phyloP scores from a whole-genome alignment of 139 green algal species.

The Tetraselmis chui region DNA sequence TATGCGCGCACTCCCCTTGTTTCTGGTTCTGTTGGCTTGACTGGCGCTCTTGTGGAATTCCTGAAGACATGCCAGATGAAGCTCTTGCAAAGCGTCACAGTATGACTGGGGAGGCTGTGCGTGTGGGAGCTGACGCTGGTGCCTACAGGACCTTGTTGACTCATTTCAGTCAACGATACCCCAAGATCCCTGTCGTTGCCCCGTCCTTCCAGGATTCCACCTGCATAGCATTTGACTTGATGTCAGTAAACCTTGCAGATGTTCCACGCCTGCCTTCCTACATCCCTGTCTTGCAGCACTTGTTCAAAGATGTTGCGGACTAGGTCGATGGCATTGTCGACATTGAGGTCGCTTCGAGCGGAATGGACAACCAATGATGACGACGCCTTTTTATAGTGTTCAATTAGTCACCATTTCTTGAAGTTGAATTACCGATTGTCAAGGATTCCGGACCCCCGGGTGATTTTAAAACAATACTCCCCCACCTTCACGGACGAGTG shows the following conservation, averaged over 20 bases:
- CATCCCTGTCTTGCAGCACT: constrained; percentile 39
- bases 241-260: constrained; percentile 80
- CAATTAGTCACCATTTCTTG: no score
- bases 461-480: no score
- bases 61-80: constrained; percentile 61
- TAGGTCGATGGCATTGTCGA: no score
- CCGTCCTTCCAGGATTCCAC: constrained; percentile 20
- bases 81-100: constrained; percentile 84
- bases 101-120: constrained; percentile 79
- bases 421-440: no score
- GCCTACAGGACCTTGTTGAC: constrained; percentile 91
- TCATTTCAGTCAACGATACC: constrained; percentile 94
- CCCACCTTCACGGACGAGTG: no score
- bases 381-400: no score
- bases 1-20: no score
- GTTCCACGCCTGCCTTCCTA: constrained; percentile 50
- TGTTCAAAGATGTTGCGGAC: constrained; percentile 54
- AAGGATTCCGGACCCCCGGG: no score
- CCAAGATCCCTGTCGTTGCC: constrained; percentile 71
- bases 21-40: background rate
- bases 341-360: no score
- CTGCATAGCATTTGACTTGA: constrained; percentile 91
- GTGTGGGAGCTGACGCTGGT: constrained; percentile 45
- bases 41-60: no score
- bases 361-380: no score